Evolutionary conservation across 2,329 filamentous ascomycete genomes (phyloP), one percentile per base, ranked within the genome.

Genomic region (Xylaria sp.): DNA sequence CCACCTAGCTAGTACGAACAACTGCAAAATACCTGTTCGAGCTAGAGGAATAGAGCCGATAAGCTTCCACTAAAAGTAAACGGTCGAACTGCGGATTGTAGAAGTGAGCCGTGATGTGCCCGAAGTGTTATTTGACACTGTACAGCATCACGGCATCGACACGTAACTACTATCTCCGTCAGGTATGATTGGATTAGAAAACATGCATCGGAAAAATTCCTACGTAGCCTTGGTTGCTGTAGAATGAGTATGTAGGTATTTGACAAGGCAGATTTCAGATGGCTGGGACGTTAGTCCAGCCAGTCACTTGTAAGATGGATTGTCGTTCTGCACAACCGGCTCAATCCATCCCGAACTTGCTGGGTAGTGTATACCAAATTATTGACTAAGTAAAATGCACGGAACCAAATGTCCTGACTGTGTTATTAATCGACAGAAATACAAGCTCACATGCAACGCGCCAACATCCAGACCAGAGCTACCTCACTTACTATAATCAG

Each of bases 61-160:
- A 54, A 49, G 44, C n/a, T 61, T 51, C 59, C 44, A 40, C 58
- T 61, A 61, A 48, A 33, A 61, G 33, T 36, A 36, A 61, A 61
- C 59, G 59, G 59, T 26, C 59, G 11, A 51, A 28, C 28, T 33
- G 36, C 33, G 4, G 9, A 40, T 57, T 38, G 36, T 13, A 28
- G n/a, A 42, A 42, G 54, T 23, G 33, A n/a, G 36, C 20, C n/a
- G 36, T n/a, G 33, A 17, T 42, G 33, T 17, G 54, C 4, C 36
- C 20, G 3, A 10, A 26, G 13, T 15, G 6, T 23, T 26, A 9
- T 17, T n/a, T 26, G 2, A 20, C 54, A 40, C 54, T 58, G 36
- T 42, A 23, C 36, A 33, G 4, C 23, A 58, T 40, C 54, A 42
- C 20, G 11, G 36, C 38, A 42, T 26, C 54, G 9, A 58, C 54